Conservation (phyloP, 2,329 filamentous ascomycete species). For the Byssothecium circinans region DNA sequence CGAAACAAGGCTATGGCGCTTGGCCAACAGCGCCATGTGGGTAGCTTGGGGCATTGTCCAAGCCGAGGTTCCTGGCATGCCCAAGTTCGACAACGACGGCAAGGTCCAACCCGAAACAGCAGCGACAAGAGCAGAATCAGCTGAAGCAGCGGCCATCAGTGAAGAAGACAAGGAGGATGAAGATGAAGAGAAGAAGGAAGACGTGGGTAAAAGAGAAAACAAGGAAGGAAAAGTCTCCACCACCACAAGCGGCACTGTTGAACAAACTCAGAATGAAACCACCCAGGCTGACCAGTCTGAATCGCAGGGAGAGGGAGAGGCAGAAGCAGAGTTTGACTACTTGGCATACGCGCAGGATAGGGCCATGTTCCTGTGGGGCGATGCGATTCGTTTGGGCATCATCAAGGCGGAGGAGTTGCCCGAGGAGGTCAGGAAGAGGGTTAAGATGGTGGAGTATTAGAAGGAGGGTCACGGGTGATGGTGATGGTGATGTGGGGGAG, state of each 20-base stretch:
- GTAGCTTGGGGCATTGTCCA: slow-evolving; percentile 96
- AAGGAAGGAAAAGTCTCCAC: slow-evolving; percentile 23
- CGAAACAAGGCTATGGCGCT: slow-evolving; percentile 82
- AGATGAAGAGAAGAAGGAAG: slow-evolving; percentile 22
- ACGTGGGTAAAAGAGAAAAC: slow-evolving; percentile 28
- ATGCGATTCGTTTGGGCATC: slow-evolving; percentile 76
- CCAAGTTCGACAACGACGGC: slow-evolving; percentile 47
- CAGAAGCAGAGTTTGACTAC: slow-evolving; percentile 86
- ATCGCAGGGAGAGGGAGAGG: slow-evolving; percentile 53
- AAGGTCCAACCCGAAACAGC: slow-evolving; percentile 17
- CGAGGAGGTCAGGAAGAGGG: slow-evolving; percentile 59
- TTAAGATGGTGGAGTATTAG: slow-evolving; percentile 72
- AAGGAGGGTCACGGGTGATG: too few species aligned
- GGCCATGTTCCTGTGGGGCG: slow-evolving; percentile 92
- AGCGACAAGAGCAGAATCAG: slow-evolving; percentile 17
- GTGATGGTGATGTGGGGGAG: not conserved
- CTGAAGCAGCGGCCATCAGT: too few species aligned
- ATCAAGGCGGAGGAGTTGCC: slow-evolving; percentile 76
- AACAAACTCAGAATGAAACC: slow-evolving; percentile 18
- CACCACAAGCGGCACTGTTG: not conserved
- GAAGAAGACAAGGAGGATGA: slow-evolving; percentile 2
- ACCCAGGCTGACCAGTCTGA: slow-evolving; percentile 36
- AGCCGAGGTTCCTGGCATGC: slow-evolving; percentile 78
- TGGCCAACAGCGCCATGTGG: slow-evolving; percentile 88
- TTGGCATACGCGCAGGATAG: slow-evolving; percentile 87